Conservation (phyloP, 176 grass and related monocot genomes). For the Saccharum officinarum region DNA sequence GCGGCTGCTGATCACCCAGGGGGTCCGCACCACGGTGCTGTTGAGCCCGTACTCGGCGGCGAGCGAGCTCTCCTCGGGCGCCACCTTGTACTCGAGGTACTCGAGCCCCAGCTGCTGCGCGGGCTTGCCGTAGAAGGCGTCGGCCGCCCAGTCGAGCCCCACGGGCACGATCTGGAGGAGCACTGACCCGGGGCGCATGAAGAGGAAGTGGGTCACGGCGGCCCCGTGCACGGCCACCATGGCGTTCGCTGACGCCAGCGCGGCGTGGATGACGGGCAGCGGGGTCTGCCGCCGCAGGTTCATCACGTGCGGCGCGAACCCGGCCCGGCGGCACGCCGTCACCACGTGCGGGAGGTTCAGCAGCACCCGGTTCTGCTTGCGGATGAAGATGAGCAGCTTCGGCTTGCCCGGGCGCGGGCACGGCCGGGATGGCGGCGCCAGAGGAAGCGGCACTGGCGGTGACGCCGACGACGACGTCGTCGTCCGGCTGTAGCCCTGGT, state of each 20-base stretch:
- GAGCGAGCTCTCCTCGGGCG: constrained; percentile 83
- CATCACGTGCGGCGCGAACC: constrained; percentile 85
- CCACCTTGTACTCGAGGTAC: constrained; percentile 86
- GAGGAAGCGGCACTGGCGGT: constrained; percentile 22
- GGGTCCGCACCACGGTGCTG: constrained; percentile 66
- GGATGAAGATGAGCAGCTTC: constrained; percentile 83
- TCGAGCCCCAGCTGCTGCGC: constrained; percentile 70
- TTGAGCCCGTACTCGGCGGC: constrained; percentile 63
- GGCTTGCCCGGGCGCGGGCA: constrained; percentile 51
- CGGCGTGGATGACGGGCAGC: constrained; percentile 50
- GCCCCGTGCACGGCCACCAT: constrained; percentile 96
- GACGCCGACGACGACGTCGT: not conserved
- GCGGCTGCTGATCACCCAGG: constrained; percentile 69
- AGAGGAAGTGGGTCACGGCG: constrained; percentile 88
- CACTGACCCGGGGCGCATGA: constrained; percentile 73
- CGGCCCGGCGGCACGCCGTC: constrained; percentile 62
- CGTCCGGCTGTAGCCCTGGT: constrained; percentile 59
- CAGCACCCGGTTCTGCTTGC: constrained; percentile 71
- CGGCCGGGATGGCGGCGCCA: constrained; percentile 35
- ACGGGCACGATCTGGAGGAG: constrained; percentile 91
- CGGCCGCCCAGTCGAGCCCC: constrained; percentile 87
- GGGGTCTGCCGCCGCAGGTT: constrained; percentile 67
- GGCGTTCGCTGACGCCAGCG: constrained; percentile 64
- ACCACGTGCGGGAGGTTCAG: constrained; percentile 74
- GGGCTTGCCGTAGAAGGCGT: constrained; percentile 89